Conservation (phyloP, 1,139 yeast genomes). For the Saccharomyces hybrid region DNA sequence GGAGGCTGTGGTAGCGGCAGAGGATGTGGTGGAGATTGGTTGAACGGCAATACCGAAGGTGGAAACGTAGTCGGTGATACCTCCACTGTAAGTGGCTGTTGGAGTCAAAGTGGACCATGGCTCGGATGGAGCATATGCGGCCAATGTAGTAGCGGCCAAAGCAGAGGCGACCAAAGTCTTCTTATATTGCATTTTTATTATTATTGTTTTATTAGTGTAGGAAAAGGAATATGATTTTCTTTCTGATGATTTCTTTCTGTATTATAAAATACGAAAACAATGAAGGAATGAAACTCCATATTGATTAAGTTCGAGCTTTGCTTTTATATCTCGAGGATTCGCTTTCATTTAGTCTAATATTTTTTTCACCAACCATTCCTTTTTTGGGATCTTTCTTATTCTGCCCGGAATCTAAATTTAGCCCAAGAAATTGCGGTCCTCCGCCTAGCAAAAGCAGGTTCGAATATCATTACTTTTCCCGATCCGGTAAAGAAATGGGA, state of each 20-base stretch:
- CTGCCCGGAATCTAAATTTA: neutral
- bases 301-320: neutral
- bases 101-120: constrained; percentile 70
- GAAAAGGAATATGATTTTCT: neutral
- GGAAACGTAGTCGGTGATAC: constrained; percentile 50
- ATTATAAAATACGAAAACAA: neutral
- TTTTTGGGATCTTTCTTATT: neutral
- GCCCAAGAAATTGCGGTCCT: neutral
- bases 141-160: too few relatives aligned
- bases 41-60: constrained; percentile 65
- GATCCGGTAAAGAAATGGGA: neutral
- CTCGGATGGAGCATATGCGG: too few relatives aligned
- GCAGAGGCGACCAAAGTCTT: too few relatives aligned
- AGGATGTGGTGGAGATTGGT: constrained; percentile 38
- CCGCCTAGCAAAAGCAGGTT: neutral
- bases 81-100: constrained; percentile 47
- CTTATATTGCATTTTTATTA: constrained; percentile 15
- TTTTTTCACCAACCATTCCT: neutral
- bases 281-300: neutral
- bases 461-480: neutral
- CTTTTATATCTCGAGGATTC: neutral
- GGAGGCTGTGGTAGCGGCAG: constrained; percentile 28
- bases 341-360: neutral
- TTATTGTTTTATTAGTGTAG: neutral
- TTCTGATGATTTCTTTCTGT: neutral